phyloP scores from a whole-genome alignment of 768 basidiomycete species.

The Mrakia blollopis region DNA sequence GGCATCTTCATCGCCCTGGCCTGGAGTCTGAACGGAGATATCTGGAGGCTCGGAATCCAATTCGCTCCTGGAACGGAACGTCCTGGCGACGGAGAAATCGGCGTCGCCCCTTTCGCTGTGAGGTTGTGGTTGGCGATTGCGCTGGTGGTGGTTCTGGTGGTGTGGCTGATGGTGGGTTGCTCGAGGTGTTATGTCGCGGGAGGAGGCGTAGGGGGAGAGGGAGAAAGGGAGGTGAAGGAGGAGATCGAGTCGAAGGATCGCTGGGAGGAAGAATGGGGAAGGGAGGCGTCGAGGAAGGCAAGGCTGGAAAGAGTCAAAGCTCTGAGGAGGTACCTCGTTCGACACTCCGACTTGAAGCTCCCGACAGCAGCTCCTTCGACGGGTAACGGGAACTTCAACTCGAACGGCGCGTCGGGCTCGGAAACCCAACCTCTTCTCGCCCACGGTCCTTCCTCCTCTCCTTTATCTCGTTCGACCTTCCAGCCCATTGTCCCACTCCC shows the following conservation, averaged over 20 bases:
- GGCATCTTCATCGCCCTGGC: not conserved
- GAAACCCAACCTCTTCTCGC: conserved; percentile 2
- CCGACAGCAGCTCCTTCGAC: not conserved
- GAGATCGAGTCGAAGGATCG: not conserved
- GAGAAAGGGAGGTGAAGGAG: not conserved
- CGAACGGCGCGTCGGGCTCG: not conserved
- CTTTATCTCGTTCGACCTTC: not conserved
- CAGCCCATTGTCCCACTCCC: not conserved
- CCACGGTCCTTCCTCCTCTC: not conserved
- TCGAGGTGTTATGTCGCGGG: not conserved
- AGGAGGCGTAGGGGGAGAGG: not conserved
- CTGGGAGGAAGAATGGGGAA: conserved; percentile 1
- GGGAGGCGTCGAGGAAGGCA: not conserved
- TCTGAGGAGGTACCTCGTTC: not conserved
- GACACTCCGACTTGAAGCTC: not conserved
- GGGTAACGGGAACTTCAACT: not conserved
- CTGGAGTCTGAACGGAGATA: conserved; percentile 14
- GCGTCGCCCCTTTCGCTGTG: conserved; percentile 1
- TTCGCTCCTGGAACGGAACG: not conserved
- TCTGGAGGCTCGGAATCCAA: conserved; percentile 2
- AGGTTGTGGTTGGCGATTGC: conserved; percentile 6
- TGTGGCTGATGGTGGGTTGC: not conserved
- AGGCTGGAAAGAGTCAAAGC: not conserved
- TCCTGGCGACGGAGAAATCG: not conserved
- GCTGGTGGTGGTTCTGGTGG: not conserved